Percentiles rank a stretch among this genome's conserved stretches.
These are phyloP conservation scores for Poronia punctata DNA, from an alignment of 495 filamentous ascomycete species.

Conservation along the genomic window DNA sequence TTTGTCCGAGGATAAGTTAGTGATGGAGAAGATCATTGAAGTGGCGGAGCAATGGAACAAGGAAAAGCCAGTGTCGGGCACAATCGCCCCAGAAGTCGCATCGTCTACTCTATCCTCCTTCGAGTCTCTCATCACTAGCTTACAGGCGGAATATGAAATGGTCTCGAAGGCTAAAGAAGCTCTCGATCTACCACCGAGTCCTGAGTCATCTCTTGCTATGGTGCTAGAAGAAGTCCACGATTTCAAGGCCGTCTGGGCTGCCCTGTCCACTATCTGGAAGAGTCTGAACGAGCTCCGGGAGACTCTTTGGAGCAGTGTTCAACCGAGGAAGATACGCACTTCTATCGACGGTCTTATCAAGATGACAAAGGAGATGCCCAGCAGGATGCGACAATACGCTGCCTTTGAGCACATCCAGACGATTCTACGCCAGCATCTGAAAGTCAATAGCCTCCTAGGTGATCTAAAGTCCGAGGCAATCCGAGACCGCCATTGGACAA, in stretches of 20 bases:
- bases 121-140: conserved; percentile 68
- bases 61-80: conserved; percentile 93
- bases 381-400: conserved; percentile 96
- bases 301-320: conserved; percentile 83
- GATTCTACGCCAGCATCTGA: conserved; percentile 77
- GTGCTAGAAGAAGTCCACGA: conserved; percentile 96
- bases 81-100: conserved; percentile 79
- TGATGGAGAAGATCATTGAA: conserved; percentile 77
- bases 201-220: conserved; percentile 66
- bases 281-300: conserved; percentile 90
- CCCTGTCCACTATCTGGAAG: conserved; percentile 92
- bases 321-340: conserved; percentile 82
- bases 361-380: conserved; percentile 99
- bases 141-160: conserved; percentile 85
- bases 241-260: conserved; percentile 97
- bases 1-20: conserved; percentile 82
- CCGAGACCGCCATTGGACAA: conserved; percentile 91
- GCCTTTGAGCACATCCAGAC: conserved; percentile 97
- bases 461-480: conserved; percentile 97
- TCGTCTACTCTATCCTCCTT: conserved; percentile 72
- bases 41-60: conserved; percentile 82
- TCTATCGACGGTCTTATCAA: conserved; percentile 87
- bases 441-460: conserved; percentile 77
- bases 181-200: conserved; percentile 72
- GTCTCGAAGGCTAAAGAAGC: conserved; percentile 95